A percentile compares a stretch with the other conserved stretches of the same genome.
These are phyloP conservation scores for Steccherinum ochraceum DNA, from an alignment of 768 basidiomycete species.

Conservation along the genomic window DNA sequence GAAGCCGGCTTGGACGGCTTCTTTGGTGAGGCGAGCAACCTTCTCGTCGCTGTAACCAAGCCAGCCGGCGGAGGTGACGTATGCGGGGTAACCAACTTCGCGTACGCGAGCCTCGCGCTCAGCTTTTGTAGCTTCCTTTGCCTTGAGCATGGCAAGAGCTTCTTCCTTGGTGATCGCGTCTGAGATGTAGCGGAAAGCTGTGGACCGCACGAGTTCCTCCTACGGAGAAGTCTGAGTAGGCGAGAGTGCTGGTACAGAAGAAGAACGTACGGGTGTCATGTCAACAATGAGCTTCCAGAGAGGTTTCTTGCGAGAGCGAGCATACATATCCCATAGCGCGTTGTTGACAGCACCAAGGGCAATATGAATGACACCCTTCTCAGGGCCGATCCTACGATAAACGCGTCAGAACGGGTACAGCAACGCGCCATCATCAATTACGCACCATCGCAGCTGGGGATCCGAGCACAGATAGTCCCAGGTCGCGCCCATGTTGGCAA, in stretches of 20 bases:
- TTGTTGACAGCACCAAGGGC: slow-evolving; percentile 87
- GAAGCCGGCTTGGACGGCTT: slow-evolving; percentile 83
- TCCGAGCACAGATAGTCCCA: slow-evolving; percentile 87
- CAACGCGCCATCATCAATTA: slow-evolving; percentile 2
- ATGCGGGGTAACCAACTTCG: slow-evolving; percentile 82
- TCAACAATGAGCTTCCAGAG: slow-evolving; percentile 93
- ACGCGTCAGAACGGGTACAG: neutral
- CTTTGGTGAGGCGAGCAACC: slow-evolving; percentile 76
- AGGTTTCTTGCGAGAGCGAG: slow-evolving; percentile 73
- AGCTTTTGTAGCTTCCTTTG: slow-evolving; percentile 68
- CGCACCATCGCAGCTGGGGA: slow-evolving; percentile 85
- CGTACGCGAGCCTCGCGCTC: slow-evolving; percentile 73
- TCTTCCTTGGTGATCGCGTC: slow-evolving; percentile 91
- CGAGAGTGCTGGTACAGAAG: neutral
- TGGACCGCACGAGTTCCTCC: slow-evolving; percentile 74
- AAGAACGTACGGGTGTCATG: slow-evolving; percentile 59
- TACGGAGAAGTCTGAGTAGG: slow-evolving; percentile 17
- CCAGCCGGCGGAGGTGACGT: slow-evolving; percentile 93
- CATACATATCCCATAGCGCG: slow-evolving; percentile 92
- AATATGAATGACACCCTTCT: slow-evolving; percentile 93
- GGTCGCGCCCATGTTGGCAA: slow-evolving; percentile 84
- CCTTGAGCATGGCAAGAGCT: slow-evolving; percentile 76
- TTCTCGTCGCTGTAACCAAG: slow-evolving; percentile 93
- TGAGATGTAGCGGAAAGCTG: slow-evolving; percentile 85
- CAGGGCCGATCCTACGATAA: slow-evolving; percentile 72